Evolutionary conservation across 768 basidiomycete genomes (phyloP).

Genomic region (Agaricus blazei): DNA sequence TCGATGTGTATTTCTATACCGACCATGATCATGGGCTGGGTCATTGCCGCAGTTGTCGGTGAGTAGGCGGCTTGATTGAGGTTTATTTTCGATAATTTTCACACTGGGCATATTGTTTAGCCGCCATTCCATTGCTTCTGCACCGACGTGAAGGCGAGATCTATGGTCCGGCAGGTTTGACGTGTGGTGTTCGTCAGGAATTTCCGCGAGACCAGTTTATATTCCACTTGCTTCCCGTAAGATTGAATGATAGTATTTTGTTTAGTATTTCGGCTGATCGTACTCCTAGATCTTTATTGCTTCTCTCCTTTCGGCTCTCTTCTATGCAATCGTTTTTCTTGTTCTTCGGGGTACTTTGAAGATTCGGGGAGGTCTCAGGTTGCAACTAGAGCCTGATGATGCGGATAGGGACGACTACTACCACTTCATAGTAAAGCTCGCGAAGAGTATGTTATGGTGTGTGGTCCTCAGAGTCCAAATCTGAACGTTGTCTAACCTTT

Average conservation of each 20-base stretch:
- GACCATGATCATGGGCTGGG: slow-evolving; percentile 51
- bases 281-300: slow-evolving; percentile 49
- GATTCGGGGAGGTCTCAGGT: slow-evolving; percentile 44
- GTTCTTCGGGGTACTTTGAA: slow-evolving; percentile 53
- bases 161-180: slow-evolving; percentile 48
- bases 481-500: background rate
- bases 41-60: slow-evolving; percentile 44
- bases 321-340: slow-evolving; percentile 61
- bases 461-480: slow-evolving; percentile 13
- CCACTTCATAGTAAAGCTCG: slow-evolving; percentile 55
- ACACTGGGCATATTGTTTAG: slow-evolving; percentile 14
- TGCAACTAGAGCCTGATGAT: slow-evolving; percentile 42
- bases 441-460: slow-evolving; percentile 68
- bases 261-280: background rate
- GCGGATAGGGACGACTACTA: slow-evolving; percentile 44
- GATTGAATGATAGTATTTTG: slow-evolving; percentile 12
- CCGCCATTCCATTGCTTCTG: slow-evolving; percentile 31
- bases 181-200: slow-evolving; percentile 44
- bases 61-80: slow-evolving; percentile 15
- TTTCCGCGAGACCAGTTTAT: slow-evolving; percentile 41
- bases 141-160: slow-evolving; percentile 22
- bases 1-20: slow-evolving; percentile 40
- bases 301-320: slow-evolving; percentile 45
- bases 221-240: slow-evolving; percentile 61
- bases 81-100: background rate